These are phyloP conservation scores for Venturia asperata DNA, from an alignment of 2,329 filamentous ascomycete genomes.

Conservation along the genomic window DNA sequence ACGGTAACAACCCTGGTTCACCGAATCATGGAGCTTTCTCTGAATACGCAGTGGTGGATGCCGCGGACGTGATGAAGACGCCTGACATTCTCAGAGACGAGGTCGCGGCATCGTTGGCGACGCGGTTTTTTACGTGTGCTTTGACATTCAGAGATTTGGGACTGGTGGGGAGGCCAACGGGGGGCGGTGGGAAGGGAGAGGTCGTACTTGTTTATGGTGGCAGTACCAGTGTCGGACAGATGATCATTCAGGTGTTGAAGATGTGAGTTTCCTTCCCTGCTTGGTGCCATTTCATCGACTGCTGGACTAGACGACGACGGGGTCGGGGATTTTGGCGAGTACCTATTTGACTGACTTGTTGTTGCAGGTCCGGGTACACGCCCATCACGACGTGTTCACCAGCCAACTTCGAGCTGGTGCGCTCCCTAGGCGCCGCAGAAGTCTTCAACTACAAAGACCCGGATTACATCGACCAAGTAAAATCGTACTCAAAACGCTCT, in stretches of 20 bases:
- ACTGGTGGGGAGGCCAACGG: too few relatives aligned
- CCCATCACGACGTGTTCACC: not conserved
- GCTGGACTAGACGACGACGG: too few relatives aligned
- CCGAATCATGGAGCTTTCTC: not conserved
- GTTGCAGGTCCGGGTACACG: not conserved
- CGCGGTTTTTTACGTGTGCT: too few relatives aligned
- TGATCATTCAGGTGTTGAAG: not conserved
- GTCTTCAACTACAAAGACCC: not conserved
- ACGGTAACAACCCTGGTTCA: not conserved
- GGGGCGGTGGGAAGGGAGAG: too few relatives aligned
- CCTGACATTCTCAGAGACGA: too few relatives aligned
- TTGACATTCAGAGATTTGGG: too few relatives aligned
- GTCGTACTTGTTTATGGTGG: not conserved
- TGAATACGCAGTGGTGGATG: too few relatives aligned
- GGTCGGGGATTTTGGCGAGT: too few relatives aligned
- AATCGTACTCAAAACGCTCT: not conserved
- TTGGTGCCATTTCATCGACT: too few relatives aligned
- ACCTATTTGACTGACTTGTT: not conserved
- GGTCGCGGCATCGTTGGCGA: too few relatives aligned
- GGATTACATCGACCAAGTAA: not conserved
- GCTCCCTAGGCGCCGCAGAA: not conserved
- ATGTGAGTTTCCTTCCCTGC: too few relatives aligned
- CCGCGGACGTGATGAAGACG: too few relatives aligned
- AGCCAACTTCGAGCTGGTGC: not conserved
- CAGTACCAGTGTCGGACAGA: not conserved